Evolutionary conservation across 257 asterid species (phyloP).

Genomic region (Thymus quinquecostatus): DNA sequence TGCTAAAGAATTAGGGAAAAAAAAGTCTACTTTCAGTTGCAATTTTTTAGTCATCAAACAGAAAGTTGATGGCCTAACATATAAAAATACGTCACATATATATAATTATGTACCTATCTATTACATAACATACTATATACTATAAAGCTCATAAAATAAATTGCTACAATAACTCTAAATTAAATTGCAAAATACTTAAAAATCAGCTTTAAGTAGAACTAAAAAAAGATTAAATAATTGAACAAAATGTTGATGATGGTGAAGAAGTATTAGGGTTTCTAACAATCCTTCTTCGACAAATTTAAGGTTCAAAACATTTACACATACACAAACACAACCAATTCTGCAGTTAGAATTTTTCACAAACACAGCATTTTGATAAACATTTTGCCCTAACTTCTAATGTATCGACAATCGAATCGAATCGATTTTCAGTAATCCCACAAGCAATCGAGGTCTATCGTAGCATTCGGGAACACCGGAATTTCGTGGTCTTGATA

Average conservation of each 20-base stretch:
- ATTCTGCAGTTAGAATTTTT: constrained; percentile 8
- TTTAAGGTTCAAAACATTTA: not conserved
- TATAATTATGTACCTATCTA: not conserved
- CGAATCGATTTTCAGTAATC: constrained; percentile 29
- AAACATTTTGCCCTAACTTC: not conserved
- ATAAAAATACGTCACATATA: constrained; percentile 1
- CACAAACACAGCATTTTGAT: not conserved
- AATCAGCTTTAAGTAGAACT: not conserved
- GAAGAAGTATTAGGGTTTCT: not conserved
- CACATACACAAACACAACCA: constrained; percentile 20
- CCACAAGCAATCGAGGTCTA: constrained; percentile 53
- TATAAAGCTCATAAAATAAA: constrained; percentile 1
- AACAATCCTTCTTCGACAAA: constrained; percentile 9
- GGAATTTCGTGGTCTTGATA: constrained; percentile 37
- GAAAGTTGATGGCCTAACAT: constrained; percentile 39
- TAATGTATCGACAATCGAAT: not conserved
- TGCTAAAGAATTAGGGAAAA: not conserved
- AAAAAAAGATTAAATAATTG: constrained; percentile 17
- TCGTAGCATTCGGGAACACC: constrained; percentile 20
- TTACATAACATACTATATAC: not conserved
- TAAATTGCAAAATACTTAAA: not conserved
- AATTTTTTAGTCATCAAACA: constrained; percentile 21
- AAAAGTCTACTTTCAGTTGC: constrained; percentile 17
- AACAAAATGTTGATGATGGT: not conserved
- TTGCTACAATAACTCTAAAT: not conserved